These are phyloP conservation scores for Ophiostoma quercus DNA, from an alignment of 2,329 filamentous ascomycete genomes.

Conservation along the genomic window DNA sequence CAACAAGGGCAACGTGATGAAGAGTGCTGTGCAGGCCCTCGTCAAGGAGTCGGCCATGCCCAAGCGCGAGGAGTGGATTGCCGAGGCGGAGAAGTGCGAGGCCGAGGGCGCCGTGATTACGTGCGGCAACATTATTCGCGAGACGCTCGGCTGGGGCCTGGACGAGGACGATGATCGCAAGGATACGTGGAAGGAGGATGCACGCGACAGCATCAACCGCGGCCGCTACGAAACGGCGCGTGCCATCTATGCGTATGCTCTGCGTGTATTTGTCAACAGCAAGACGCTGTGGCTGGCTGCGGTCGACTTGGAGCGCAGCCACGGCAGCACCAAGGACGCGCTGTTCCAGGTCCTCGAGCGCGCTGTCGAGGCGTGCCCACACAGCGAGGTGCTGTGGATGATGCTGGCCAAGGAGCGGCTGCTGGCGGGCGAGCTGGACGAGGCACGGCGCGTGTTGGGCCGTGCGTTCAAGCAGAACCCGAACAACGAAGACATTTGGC, in stretches of 20 bases:
- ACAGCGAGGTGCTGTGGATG: conserved; percentile 90
- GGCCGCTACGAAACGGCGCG: conserved; percentile 85
- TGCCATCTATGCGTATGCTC: conserved; percentile 86
- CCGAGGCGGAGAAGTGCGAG: conserved; percentile 90
- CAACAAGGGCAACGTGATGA: conserved; percentile 84
- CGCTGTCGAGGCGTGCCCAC: conserved; percentile 87
- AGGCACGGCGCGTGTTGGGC: conserved; percentile 77
- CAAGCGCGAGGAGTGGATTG: conserved; percentile 95
- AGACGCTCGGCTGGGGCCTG: conserved; percentile 86
- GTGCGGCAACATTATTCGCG: conserved; percentile 81
- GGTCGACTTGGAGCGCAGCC: conserved; percentile 83
- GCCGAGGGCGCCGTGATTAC: conserved; percentile 83
- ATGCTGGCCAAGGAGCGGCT: conserved; percentile 93
- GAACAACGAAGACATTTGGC: conserved; percentile 97
- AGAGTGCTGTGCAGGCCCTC: conserved; percentile 81
- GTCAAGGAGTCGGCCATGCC: conserved; percentile 93
- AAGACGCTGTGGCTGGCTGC: conserved; percentile 86
- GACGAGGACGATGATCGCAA: conserved; percentile 96
- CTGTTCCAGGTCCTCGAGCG: conserved; percentile 84
- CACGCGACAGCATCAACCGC: conserved; percentile 71
- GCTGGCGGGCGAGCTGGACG: conserved; percentile 81
- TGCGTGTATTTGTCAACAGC: conserved; percentile 84
- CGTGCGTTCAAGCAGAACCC: conserved; percentile 91
- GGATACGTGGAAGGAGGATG: conserved; percentile 93
- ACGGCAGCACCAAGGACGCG: conserved; percentile 63